Evolutionary conservation across 768 basidiomycete species (phyloP), one percentile per base, ranked within the genome.

Genomic region (Gloeostereum incarnatum): DNA sequence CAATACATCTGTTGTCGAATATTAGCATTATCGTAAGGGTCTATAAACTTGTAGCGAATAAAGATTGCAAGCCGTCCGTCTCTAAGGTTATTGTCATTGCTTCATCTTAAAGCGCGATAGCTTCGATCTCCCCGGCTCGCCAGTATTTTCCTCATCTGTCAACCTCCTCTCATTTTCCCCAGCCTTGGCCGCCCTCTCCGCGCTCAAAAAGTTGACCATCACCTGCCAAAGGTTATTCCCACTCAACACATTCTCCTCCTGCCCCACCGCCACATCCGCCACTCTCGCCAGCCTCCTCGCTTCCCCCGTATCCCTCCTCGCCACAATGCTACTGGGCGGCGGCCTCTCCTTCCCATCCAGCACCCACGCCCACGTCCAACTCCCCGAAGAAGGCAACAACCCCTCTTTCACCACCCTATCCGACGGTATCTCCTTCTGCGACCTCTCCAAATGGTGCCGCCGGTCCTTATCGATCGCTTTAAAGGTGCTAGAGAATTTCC

Each of bases 281-380:
- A 87, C 68, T 36, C 69, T 72, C 18, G 83, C 85, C 27, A 91
- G 61, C 49, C 71, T 63, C 18, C 78, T 64, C 7, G 87, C 88
- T 60, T 91, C 87, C 26, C 67, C 65, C 4, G 89, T 93, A 50
- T 98, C 93, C 38, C 91, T 61, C 40, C 92, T 65, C n/a, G 86
- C 79, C 22, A 87, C 86, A 47, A 97, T 89, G 38, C 90, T 92
- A 49, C 83, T 87, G 2, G 93, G 86, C 3, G 94, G 94, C 3
- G 94, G 94, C 14, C 69, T 66, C 59, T 96, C 92, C 36, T 74
- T 63, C 11, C 67, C 75, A 44, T 88, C 81, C 40, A 90, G 57
- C 5, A 81, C 89, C 91, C 86, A 97, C 14, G 80, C 77, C 81
- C 87, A 91, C 20, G 68, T 73, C 81, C 80, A 85, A n/a, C n/a